phyloP scores from a whole-genome alignment of 164 flowering plant genomes.

The Magnolia changhungtana region DNA sequence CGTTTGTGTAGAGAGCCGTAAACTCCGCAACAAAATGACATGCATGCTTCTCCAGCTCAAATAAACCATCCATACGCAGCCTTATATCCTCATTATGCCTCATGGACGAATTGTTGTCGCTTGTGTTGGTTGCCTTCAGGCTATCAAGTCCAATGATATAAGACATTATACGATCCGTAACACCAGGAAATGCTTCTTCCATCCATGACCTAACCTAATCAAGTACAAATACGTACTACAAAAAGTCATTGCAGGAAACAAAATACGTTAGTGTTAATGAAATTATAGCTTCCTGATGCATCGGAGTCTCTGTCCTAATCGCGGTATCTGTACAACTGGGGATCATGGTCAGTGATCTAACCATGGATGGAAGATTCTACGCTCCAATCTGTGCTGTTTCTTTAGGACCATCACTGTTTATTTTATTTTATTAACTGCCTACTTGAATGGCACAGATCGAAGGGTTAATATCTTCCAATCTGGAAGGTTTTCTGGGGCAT shows the following conservation, averaged over 20 bases:
- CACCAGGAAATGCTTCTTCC: conserved; percentile 68
- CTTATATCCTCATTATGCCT: conserved; percentile 55
- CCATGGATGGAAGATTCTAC: neutral
- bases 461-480: neutral
- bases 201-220: conserved; percentile 87
- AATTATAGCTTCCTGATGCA: neutral
- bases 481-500: neutral
- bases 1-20: conserved; percentile 91
- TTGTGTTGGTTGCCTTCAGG: conserved; percentile 45
- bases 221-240: neutral
- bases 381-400: neutral
- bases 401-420: too few relatives aligned
- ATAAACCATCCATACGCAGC: conserved; percentile 87
- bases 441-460: neutral
- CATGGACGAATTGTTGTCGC: conserved; percentile 10
- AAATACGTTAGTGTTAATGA: neutral
- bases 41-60: conserved; percentile 73
- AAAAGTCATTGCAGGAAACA: neutral
- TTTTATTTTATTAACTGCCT: too few relatives aligned
- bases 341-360: neutral
- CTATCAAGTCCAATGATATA: conserved; percentile 89
- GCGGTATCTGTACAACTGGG: neutral
- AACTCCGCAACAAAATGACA: conserved; percentile 64
- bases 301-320: neutral
- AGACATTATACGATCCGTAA: conserved; percentile 46